Conservation (phyloP, 805 yeast genomes). For the Monosporozyma yasuniensis region DNA sequence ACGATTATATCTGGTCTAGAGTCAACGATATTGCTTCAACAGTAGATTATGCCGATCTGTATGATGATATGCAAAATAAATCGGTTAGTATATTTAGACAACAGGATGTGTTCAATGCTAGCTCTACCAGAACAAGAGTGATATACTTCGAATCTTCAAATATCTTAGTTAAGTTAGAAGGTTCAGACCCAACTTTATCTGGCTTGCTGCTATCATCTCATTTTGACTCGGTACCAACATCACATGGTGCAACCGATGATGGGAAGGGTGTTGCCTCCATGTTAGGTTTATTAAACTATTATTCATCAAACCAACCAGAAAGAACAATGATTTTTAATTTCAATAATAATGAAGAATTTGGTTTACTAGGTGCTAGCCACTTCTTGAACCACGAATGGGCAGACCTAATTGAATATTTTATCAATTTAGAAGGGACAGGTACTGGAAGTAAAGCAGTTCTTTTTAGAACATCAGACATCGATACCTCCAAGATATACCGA, state of each 20-base stretch:
- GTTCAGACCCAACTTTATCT: constrained; percentile 46
- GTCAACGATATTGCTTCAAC: constrained; percentile 30
- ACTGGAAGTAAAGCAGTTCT: constrained; percentile 79
- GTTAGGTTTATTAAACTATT: constrained; percentile 56
- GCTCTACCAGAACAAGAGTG: constrained; percentile 37
- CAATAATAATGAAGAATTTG: constrained; percentile 86
- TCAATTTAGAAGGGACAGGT: constrained; percentile 89
- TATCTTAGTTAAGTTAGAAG: constrained; percentile 65
- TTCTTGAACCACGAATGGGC: constrained; percentile 71
- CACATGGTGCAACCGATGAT: constrained; percentile 85
- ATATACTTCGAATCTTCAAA: constrained; percentile 79
- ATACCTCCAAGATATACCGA: constrained; percentile 51
- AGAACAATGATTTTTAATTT: constrained; percentile 75
- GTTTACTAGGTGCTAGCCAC: constrained; percentile 69
- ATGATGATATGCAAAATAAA: constrained; percentile 32
- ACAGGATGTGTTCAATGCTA: constrained; percentile 38
- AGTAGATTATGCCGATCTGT: constrained; percentile 25
- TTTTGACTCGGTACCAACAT: constrained; percentile 81
- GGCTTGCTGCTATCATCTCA: constrained; percentile 78
- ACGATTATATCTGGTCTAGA: constrained; percentile 48
- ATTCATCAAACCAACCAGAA: constrained; percentile 42
- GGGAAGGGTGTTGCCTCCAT: constrained; percentile 82
- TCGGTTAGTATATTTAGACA: constrained; percentile 43
- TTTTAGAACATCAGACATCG: constrained; percentile 76
- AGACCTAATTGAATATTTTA: constrained; percentile 48